Evolutionary conservation across 2,329 filamentous ascomycete species (phyloP).

Genomic region (Curvularia hawaiiensis): DNA sequence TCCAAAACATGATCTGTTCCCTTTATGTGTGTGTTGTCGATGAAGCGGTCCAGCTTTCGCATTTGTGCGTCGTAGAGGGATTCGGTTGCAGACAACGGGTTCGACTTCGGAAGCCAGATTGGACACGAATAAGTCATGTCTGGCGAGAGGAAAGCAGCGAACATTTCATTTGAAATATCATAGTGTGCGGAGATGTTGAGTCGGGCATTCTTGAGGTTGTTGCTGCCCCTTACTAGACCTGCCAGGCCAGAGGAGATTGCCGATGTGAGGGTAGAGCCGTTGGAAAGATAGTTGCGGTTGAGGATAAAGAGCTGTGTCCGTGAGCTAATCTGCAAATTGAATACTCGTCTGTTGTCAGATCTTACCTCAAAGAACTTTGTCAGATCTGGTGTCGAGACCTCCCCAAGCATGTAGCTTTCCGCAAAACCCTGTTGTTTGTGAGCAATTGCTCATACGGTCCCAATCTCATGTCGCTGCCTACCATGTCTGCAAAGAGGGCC

Average conservation of each 20-base stretch:
- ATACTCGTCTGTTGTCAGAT: neutral
- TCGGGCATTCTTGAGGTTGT: conserved; percentile 56
- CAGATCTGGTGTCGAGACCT: conserved; percentile 69
- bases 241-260: conserved; percentile 63
- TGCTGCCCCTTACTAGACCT: conserved; percentile 56
- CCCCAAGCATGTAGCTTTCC: conserved; percentile 74
- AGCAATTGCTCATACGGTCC: neutral
- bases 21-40: conserved; percentile 68
- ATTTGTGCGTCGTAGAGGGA: conserved; percentile 69
- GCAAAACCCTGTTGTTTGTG: conserved; percentile 61
- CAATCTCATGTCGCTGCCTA: conserved; percentile 26
- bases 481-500: conserved; percentile 73
- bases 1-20: conserved; percentile 71
- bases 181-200: conserved; percentile 76
- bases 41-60: conserved; percentile 69
- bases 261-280: conserved; percentile 68
- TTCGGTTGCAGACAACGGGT: conserved; percentile 55
- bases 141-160: conserved; percentile 72
- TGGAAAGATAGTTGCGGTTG: conserved; percentile 67
- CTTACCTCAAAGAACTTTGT: conserved; percentile 69
- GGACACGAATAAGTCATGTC: conserved; percentile 80
- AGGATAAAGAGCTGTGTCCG: conserved; percentile 67
- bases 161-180: conserved; percentile 78
- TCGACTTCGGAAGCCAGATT: conserved; percentile 62
- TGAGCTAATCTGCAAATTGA: conserved; percentile 21